These are phyloP conservation scores for Kalanchoe fedtschenkoi DNA, from an alignment of 164 flowering plant species.

Conservation along the genomic window DNA sequence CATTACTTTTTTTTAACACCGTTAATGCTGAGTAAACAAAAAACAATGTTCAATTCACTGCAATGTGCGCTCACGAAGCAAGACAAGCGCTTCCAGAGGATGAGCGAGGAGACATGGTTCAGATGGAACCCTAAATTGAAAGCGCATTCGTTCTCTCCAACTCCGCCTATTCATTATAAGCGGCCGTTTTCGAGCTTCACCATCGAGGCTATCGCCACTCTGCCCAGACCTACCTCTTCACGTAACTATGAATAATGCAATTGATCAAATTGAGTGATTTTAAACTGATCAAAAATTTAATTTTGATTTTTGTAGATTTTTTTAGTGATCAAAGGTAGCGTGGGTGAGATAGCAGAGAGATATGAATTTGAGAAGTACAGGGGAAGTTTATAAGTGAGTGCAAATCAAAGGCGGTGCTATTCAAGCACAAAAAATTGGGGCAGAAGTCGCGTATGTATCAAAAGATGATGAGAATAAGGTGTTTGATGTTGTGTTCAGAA, in stretches of 20 bases:
- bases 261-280: no score
- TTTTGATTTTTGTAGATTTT: not conserved
- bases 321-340: slow-evolving; percentile 33
- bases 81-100: no score
- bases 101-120: no score
- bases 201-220: slow-evolving; percentile 45
- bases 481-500: slow-evolving; percentile 85
- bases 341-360: slow-evolving; percentile 57
- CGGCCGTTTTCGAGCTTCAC: slow-evolving; percentile 41
- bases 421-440: slow-evolving; percentile 78
- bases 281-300: not conserved
- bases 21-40: no score
- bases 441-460: slow-evolving; percentile 78
- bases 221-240: slow-evolving; percentile 29
- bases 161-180: slow-evolving; percentile 19
- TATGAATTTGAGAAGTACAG: slow-evolving; percentile 77
- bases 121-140: no score
- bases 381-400: slow-evolving; percentile 81
- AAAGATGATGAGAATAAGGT: slow-evolving; percentile 97
- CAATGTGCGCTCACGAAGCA: no score
- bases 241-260: slow-evolving; percentile 25
- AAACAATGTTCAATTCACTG: no score
- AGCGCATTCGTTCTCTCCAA: slow-evolving; percentile 9
- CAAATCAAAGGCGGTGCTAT: slow-evolving; percentile 73
- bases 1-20: no score